Evolutionary conservation across 2,329 filamentous ascomycete species (phyloP).

Genomic region (Verticillium klebahnii): DNA sequence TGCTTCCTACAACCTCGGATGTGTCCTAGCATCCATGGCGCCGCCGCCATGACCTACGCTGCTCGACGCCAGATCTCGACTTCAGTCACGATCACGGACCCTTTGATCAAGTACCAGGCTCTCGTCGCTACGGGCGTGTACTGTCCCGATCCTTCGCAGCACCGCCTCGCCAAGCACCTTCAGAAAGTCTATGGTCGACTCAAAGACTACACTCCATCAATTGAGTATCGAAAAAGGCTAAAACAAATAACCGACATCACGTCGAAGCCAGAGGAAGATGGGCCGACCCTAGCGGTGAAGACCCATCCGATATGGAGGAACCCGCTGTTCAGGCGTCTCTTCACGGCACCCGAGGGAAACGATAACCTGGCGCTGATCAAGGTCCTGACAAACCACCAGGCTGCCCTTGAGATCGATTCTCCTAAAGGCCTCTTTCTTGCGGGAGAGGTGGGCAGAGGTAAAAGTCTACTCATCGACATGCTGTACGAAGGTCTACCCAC

Average conservation of each 20-base stretch:
- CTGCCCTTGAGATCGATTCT: conserved; percentile 65
- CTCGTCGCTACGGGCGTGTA: conserved; percentile 63
- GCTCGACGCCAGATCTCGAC: conserved; percentile 31
- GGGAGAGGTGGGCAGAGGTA: conserved; percentile 78
- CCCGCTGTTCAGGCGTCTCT: conserved; percentile 55
- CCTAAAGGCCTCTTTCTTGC: conserved; percentile 73
- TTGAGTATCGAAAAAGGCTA: conserved; percentile 64
- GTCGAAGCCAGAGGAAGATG: conserved; percentile 21
- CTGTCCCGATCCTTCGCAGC: conserved; percentile 65
- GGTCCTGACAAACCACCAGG: conserved; percentile 66
- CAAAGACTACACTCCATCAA: conserved; percentile 72
- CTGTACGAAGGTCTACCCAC: conserved; percentile 75
- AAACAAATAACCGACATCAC: conserved; percentile 51
- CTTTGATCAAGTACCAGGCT: conserved; percentile 70
- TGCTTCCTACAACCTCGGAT: background rate
- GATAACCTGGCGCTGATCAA: conserved; percentile 62
- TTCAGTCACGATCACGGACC: conserved; percentile 62
- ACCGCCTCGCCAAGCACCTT: conserved; percentile 69
- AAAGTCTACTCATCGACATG: conserved; percentile 79
- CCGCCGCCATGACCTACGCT: conserved; percentile 2
- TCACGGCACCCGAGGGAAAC: conserved; percentile 49
- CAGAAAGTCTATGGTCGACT: conserved; percentile 71
- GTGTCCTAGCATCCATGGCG: background rate
- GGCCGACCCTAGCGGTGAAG: conserved; percentile 38
- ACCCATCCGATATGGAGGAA: conserved; percentile 55